These are phyloP conservation scores for Xerocomellus chrysenteron DNA, from an alignment of 768 basidiomycete genomes.

Conservation along the genomic window DNA sequence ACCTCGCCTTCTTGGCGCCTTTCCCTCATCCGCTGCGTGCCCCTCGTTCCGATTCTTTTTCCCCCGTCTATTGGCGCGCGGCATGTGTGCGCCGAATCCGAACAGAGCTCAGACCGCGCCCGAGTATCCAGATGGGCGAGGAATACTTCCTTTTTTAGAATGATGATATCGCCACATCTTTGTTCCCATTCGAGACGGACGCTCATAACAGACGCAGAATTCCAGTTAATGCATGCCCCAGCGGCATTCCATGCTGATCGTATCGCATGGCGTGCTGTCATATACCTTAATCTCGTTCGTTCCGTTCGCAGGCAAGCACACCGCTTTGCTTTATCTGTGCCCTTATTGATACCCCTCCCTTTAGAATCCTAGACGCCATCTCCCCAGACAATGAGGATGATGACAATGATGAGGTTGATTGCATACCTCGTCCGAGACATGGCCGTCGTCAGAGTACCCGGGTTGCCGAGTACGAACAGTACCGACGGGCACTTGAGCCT, in stretches of 20 bases:
- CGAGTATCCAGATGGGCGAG: not conserved
- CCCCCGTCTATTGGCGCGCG: not conserved
- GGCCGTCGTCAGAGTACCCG: conserved; percentile 44
- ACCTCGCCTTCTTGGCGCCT: not conserved
- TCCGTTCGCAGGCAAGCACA: conserved; percentile 66
- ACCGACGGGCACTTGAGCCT: conserved; percentile 63
- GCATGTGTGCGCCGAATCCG: not conserved
- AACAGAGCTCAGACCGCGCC: not conserved
- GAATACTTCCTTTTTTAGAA: conserved; percentile 6
- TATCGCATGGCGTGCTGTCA: conserved; percentile 83
- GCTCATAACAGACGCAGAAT: conserved; percentile 52
- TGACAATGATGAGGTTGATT: conserved; percentile 56
- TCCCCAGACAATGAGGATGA: conserved; percentile 59
- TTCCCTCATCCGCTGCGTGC: conserved; percentile 3
- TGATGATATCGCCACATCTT: not conserved
- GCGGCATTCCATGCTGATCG: conserved; percentile 77
- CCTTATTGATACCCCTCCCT: conserved; percentile 1
- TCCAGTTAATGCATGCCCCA: conserved; percentile 77
- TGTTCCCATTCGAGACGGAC: conserved; percentile 1
- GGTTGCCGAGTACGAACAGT: conserved; percentile 60
- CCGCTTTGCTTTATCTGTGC: not conserved
- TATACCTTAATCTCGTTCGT: conserved; percentile 84
- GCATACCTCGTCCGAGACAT: conserved; percentile 47
- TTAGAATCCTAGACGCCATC: conserved; percentile 72
- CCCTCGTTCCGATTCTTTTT: not conserved